A percentile compares a stretch with the other conserved stretches of the same genome.
phyloP scores from a whole-genome alignment of 257 asterid species.

The Ocimum tenuiflorum region DNA sequence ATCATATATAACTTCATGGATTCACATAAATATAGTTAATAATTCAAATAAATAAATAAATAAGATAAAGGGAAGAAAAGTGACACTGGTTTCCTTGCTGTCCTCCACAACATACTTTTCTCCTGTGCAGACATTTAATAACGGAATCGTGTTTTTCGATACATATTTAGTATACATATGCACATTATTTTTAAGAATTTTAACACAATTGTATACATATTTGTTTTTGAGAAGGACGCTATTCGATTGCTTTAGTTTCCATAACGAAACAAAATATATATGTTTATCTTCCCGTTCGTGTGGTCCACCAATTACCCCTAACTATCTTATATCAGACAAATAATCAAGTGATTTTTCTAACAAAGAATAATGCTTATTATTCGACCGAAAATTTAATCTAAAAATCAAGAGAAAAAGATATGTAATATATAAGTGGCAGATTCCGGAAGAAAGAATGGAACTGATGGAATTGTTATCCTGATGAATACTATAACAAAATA shows the following conservation, averaged over 20 bases:
- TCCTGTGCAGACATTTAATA: not conserved
- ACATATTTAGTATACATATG: not conserved
- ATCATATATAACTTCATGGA: too few relatives aligned
- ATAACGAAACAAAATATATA: not conserved
- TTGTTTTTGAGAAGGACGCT: not conserved
- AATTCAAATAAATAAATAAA: not conserved
- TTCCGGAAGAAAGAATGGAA: too few relatives aligned
- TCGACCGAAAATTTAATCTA: too few relatives aligned
- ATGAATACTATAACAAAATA: too few relatives aligned
- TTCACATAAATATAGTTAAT: too few relatives aligned
- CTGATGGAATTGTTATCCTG: too few relatives aligned
- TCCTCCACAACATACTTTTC: slow-evolving; percentile 12
- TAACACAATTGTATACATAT: not conserved
- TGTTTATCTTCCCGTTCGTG: not conserved
- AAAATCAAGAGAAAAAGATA: too few relatives aligned
- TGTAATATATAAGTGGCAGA: too few relatives aligned
- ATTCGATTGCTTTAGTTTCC: too few relatives aligned
- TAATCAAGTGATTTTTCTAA: too few relatives aligned
- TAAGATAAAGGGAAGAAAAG: not conserved
- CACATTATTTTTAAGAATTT: not conserved
- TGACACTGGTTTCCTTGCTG: not conserved
- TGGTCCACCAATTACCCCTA: not conserved
- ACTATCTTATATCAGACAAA: not conserved
- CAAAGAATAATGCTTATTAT: too few relatives aligned
- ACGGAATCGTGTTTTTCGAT: not conserved